Percentiles rank a stretch among this genome's conserved stretches.
phyloP scores from a whole-genome alignment of 2,329 filamentous ascomycete species.

The Monilinia laxa region DNA sequence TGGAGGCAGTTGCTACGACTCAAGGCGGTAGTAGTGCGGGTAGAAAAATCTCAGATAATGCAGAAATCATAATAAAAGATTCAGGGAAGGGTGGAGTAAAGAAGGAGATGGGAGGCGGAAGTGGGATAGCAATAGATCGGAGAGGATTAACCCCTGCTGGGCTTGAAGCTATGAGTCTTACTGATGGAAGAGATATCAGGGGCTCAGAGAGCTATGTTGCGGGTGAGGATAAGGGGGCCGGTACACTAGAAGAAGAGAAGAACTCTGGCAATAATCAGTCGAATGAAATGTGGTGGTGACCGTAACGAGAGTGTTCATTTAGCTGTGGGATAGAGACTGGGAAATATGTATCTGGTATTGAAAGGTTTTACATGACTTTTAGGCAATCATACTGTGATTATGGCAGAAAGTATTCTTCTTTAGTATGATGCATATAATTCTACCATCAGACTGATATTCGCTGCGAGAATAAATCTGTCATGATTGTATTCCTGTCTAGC shows the following conservation, averaged over 20 bases:
- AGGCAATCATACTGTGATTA: not conserved
- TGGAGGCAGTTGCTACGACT: not conserved
- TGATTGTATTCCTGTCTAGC: too few species aligned
- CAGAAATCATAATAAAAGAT: not conserved
- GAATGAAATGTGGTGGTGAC: not conserved
- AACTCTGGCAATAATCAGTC: not conserved
- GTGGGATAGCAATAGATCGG: not conserved
- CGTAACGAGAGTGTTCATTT: not conserved
- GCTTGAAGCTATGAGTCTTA: not conserved
- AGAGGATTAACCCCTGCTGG: not conserved
- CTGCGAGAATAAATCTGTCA: too few species aligned
- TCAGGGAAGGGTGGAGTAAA: not conserved
- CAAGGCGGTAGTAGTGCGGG: not conserved
- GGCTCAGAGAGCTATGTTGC: not conserved
- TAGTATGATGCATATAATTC: too few species aligned
- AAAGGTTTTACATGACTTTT: too few species aligned
- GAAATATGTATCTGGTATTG: too few species aligned
- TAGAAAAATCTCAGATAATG: not conserved
- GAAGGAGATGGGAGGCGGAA: not conserved
- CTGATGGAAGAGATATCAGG: too few species aligned
- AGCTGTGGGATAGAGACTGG: too few species aligned
- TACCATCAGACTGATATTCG: too few species aligned
- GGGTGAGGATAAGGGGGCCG: not conserved
- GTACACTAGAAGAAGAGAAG: not conserved
- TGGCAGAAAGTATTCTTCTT: too few species aligned